Conservation (phyloP, 495 filamentous ascomycete species). For the Tuber microsphaerosporum region DNA sequence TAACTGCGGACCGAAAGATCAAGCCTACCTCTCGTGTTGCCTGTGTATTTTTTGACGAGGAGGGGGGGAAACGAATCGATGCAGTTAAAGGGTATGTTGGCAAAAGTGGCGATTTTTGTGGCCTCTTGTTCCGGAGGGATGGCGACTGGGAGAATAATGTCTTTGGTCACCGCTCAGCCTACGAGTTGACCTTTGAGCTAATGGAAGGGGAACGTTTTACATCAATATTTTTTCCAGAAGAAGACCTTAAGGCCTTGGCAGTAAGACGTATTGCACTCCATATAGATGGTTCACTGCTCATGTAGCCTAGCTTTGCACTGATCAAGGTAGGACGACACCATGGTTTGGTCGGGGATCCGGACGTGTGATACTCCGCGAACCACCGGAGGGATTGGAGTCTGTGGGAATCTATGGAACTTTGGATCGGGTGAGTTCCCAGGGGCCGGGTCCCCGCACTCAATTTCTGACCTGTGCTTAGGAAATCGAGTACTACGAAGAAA, state of each 20-base stretch:
- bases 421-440: conserved; percentile 16
- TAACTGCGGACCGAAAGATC: conserved; percentile 17
- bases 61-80: neutral
- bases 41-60: conserved; percentile 31
- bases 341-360: conserved; percentile 36
- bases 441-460: neutral
- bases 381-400: conserved; percentile 18
- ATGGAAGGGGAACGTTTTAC: no score
- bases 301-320: conserved; percentile 36
- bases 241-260: conserved; percentile 27
- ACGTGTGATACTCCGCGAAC: neutral
- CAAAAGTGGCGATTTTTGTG: no score
- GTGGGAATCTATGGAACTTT: conserved; percentile 36
- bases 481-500: neutral
- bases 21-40: conserved; percentile 19
- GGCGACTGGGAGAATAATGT: no score
- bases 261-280: conserved; percentile 13
- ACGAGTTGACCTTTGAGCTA: no score
- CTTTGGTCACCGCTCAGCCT: no score
- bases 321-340: conserved; percentile 31
- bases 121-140: no score
- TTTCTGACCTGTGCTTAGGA: conserved; percentile 4
- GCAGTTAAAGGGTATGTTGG: no score
- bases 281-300: conserved; percentile 12
- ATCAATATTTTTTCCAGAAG: neutral